These are phyloP conservation scores for Lavandula angustifolia DNA, from an alignment of 257 asterid species.

Conservation along the genomic window DNA sequence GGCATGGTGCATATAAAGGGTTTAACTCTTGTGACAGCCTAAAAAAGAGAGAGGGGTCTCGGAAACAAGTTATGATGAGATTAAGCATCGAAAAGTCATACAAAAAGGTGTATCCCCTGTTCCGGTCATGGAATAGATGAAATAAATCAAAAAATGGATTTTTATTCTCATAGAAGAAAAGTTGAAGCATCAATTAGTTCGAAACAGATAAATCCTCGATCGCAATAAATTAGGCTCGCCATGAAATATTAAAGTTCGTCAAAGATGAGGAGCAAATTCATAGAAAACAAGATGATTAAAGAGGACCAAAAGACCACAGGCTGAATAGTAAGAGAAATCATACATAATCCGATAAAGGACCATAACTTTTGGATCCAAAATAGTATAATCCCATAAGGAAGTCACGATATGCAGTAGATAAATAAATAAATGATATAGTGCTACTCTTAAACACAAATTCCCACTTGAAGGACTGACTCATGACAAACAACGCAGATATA, in stretches of 20 bases:
- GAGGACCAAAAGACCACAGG: conserved; percentile 8
- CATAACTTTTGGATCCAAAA: conserved; percentile 4
- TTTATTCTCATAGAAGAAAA: neutral
- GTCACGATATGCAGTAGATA: neutral
- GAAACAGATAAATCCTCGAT: neutral
- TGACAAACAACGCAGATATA: neutral
- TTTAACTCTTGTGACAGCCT: conserved; percentile 90
- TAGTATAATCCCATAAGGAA: neutral
- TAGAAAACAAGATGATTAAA: neutral
- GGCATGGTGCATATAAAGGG: conserved; percentile 98
- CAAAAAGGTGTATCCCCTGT: neutral
- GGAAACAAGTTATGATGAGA: neutral
- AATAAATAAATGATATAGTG: neutral
- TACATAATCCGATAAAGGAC: neutral
- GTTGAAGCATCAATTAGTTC: too few relatives aligned
- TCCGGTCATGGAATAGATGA: too few relatives aligned
- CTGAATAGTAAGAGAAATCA: neutral
- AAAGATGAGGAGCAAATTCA: conserved; percentile 10
- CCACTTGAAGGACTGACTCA: conserved; percentile 1
- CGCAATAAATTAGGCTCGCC: neutral
- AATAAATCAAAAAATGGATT: too few relatives aligned
- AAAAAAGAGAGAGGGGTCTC: conserved; percentile 30
- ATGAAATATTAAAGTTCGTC: neutral
- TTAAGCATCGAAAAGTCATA: neutral
- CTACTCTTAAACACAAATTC: neutral